Conservation (phyloP, 2,329 filamentous ascomycete genomes). For the Thermothelomyces thermophilus region DNA sequence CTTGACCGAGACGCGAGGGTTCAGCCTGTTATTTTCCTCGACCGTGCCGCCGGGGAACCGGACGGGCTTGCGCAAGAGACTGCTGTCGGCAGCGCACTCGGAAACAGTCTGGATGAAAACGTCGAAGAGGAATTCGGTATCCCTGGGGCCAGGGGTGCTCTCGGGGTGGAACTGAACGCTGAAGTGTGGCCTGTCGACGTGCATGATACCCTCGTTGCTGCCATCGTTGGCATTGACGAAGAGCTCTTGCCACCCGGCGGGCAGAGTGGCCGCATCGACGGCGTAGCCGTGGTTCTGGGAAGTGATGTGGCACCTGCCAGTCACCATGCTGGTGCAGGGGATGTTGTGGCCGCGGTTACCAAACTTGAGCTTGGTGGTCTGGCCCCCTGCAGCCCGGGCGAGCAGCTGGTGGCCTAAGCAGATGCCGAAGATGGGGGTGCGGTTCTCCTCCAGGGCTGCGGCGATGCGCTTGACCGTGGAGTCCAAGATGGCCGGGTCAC, state of each 20-base stretch:
- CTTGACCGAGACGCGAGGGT: conserved; percentile 79
- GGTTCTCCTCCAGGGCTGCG: conserved; percentile 48
- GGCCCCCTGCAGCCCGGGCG: conserved; percentile 61
- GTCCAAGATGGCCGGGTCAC: conserved; percentile 82
- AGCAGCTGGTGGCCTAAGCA: conserved; percentile 82
- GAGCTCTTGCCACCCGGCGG: conserved; percentile 79
- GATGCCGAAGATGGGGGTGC: conserved; percentile 60
- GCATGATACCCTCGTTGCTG: conserved; percentile 96
- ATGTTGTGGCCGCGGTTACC: conserved; percentile 99
- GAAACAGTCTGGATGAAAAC: conserved; percentile 86
- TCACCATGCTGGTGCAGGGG: conserved; percentile 90
- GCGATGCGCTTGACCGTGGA: conserved; percentile 74
- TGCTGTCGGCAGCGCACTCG: conserved; percentile 60
- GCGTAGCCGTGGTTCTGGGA: conserved; percentile 98
- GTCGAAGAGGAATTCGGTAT: conserved; percentile 95
- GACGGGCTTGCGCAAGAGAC: conserved; percentile 65
- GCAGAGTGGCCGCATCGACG: conserved; percentile 72
- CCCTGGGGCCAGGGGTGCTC: conserved; percentile 87
- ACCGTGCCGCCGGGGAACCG: conserved; percentile 79
- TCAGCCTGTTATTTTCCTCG: conserved; percentile 67
- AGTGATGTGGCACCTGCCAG: conserved; percentile 96
- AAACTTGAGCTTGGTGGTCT: conserved; percentile 93
- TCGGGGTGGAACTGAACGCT: conserved; percentile 99
- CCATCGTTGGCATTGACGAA: conserved; percentile 98
- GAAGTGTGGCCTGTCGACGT: conserved; percentile 81